These are phyloP conservation scores for Cubamyces sp. DNA, from an alignment of 768 basidiomycete genomes.

Conservation along the genomic window DNA sequence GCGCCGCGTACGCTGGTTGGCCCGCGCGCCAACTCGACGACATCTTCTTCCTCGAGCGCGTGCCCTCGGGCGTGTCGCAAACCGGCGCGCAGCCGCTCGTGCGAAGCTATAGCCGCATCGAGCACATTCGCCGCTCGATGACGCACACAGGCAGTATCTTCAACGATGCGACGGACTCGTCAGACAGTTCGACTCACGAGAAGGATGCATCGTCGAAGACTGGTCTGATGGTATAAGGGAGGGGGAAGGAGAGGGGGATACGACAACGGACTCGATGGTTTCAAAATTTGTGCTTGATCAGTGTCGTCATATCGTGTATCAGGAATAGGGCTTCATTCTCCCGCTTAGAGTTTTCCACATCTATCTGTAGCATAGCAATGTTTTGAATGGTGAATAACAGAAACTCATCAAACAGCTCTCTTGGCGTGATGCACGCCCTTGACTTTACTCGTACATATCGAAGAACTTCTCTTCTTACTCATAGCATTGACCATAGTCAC, in stretches of 20 bases:
- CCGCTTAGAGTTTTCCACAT: not conserved
- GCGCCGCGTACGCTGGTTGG: constrained; percentile 47
- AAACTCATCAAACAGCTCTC: too few species aligned
- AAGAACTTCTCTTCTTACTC: not conserved
- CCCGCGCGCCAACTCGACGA: constrained; percentile 41
- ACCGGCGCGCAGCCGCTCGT: constrained; percentile 1
- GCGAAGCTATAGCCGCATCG: constrained; percentile 11
- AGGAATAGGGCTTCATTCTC: not conserved
- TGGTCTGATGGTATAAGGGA: constrained; percentile 3
- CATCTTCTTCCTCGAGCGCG: constrained; percentile 15
- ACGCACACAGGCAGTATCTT: not conserved
- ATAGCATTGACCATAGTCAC: not conserved
- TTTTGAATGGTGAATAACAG: too few species aligned
- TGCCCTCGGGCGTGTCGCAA: constrained; percentile 4
- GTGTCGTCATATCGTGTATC: not conserved
- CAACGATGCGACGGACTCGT: constrained; percentile 2
- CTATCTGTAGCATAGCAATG: too few species aligned
- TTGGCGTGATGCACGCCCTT: not conserved
- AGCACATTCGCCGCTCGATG: constrained; percentile 18
- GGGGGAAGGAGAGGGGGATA: too few species aligned
- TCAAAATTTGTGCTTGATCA: not conserved
- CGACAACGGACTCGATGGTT: not conserved
- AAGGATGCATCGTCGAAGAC: constrained; percentile 6
- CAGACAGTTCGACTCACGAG: not conserved
- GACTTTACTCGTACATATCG: not conserved